Base-by-base conservation (phyloP, 805 yeast species). In the Candida saitoana region DNA sequence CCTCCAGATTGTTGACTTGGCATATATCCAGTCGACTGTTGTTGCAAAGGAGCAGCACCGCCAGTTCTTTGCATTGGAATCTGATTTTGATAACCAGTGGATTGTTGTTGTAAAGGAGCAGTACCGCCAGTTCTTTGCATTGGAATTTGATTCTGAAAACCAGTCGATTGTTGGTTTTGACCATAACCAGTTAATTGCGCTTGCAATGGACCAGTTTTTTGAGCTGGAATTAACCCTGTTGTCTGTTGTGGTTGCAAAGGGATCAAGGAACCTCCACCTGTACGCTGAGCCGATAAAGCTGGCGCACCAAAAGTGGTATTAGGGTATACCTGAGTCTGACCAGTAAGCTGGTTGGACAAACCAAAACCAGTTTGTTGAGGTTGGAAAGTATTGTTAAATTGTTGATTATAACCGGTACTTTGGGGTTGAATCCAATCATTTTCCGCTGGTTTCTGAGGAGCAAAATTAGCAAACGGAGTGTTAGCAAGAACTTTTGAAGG, bases 171-270 rank as follows among this genome's bases (percentile, higher is more conserved):
- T 24, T 36, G 38, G 11, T 29, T 29, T 18, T 37, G 39, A 29
- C 41, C 43, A 31, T 42, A 43, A 11, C 50, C 53, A 18, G 56
- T 50, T 18, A 39, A 36, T 42, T 59, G 64, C 3, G 53, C 44
- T 22, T 47, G 47, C 36, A 59, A 46, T 1, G 69, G 63, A 2
- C 73, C 73, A 4, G 73, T 67, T 31, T 55, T 62, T 45, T 69
- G 73, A 3, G 67, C 56, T 4, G 84, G 77, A 37, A 80, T 72
- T 31, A 78, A 69, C n/a, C 77, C 68, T 5, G 90, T 87, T 3
- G 93, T 84, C 47, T 77, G 77, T 57, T 84, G 91, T 12, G 85
- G 78, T 47, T 73, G 81, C 40, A 79, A 66, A 11, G 77, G 67
- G 53, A 65, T 51, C 53, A 67, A 59, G 17, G 69, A 50, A 4